phyloP scores from a whole-genome alignment of 345 rosid species.

The Eucalyptus coolabah region DNA sequence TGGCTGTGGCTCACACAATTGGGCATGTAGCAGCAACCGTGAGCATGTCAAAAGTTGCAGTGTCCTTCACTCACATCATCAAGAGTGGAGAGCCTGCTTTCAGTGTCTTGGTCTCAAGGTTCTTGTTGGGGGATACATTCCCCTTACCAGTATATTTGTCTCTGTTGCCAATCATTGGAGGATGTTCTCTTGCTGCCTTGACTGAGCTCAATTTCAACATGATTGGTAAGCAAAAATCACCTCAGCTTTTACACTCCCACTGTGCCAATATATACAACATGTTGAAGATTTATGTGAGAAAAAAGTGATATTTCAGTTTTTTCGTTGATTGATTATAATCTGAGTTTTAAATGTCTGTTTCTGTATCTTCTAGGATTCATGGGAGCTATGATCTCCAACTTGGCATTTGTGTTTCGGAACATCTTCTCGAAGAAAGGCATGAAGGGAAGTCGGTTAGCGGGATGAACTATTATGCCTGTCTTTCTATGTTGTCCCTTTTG shows the following conservation, averaged over 20 bases:
- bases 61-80: slow-evolving; percentile 93
- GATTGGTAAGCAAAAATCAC: slow-evolving; percentile 38
- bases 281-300: background rate
- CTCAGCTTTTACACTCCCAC: background rate
- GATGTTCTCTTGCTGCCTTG: slow-evolving; percentile 83
- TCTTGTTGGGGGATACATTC: slow-evolving; percentile 65
- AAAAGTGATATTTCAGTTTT: background rate
- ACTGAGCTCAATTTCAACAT: slow-evolving; percentile 93
- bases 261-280: background rate
- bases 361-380: slow-evolving; percentile 53
- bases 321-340: background rate
- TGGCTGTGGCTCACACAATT: slow-evolving; percentile 91
- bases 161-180: slow-evolving; percentile 83
- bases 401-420: slow-evolving; percentile 89
- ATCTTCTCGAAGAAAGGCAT: slow-evolving; percentile 96
- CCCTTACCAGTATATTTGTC: slow-evolving; percentile 74
- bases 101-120: slow-evolving; percentile 71
- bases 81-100: slow-evolving; percentile 98
- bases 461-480: slow-evolving; percentile 94
- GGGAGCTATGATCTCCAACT: slow-evolving; percentile 98
- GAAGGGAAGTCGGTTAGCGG: slow-evolving; percentile 89
- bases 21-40: slow-evolving; percentile 99
- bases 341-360: background rate
- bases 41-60: slow-evolving; percentile 98
- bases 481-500: slow-evolving; percentile 71